Percentiles rank a stretch among this genome's conserved stretches.
These are phyloP conservation scores for Stylosanthes scabra DNA, from an alignment of 331 rosid species.

Conservation along the genomic window DNA sequence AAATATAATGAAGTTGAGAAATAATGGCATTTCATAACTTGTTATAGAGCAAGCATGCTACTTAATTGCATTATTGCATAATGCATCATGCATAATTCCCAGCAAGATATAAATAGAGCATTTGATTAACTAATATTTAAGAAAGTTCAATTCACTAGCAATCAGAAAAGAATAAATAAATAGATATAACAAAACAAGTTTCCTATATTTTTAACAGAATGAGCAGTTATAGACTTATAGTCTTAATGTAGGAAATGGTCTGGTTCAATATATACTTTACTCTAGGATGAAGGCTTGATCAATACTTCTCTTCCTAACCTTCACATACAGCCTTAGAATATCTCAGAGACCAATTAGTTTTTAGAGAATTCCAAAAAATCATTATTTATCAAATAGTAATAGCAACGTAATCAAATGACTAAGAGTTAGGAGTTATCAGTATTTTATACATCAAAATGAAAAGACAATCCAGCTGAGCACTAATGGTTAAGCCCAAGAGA, in stretches of 20 bases:
- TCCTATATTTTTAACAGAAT: slow-evolving; percentile 5
- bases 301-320: too few species aligned
- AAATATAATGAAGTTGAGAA: too few species aligned
- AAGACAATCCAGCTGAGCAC: not conserved
- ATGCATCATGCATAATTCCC: too few species aligned
- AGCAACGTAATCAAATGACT: not conserved
- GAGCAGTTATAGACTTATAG: not conserved
- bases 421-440: not conserved
- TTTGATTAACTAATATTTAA: not conserved
- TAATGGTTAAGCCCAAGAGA: slow-evolving; percentile 14
- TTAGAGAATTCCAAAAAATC: not conserved
- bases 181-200: not conserved
- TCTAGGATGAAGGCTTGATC: not conserved
- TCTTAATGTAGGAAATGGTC: not conserved
- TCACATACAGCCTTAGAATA: not conserved
- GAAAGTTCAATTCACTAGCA: slow-evolving; percentile 3
- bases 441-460: not conserved
- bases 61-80: too few species aligned
- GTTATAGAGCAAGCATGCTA: too few species aligned
- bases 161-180: slow-evolving; percentile 14
- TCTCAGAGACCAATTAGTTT: not conserved
- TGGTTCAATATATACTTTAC: not conserved
- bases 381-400: not conserved
- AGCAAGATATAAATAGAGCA: too few species aligned
- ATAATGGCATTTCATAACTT: too few species aligned